Evolutionary conservation across 768 basidiomycete species (phyloP), one percentile per base, ranked within the genome.

Genomic region (Lactifluus echinatus): DNA sequence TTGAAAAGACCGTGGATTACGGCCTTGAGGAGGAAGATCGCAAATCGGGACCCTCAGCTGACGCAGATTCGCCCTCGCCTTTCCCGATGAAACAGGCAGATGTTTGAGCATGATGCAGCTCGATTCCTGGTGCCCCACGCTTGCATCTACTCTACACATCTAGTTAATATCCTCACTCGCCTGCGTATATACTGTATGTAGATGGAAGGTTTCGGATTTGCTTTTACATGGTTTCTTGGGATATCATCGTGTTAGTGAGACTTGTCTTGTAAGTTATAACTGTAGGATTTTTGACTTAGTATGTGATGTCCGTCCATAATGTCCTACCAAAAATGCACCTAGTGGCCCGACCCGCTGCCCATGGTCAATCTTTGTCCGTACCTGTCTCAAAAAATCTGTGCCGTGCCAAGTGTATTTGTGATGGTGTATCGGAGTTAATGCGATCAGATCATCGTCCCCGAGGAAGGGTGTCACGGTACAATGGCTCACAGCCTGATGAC

Each of bases 1-100:
- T 63, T 40, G 55, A 63, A 31, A 54, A 63, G 53, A 63, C 62
- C 6, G 53, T 63, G 19, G 43, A 61, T 33, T 63, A 50, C 33
- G 60, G 53, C 19, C 7, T 39, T 24, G 57, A 55, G 0, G 31
- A 5, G n/a, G 37, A 55, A 19, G 52, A 53, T n/a, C 19, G 1
- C 37, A 34, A 14, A 4, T 59, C 58, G 44, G 58, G 53, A 6
- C 58, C 53, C 3, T 55, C 53, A 31, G 43, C 57, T 7, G 15
- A 31, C 0, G 31, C 29, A 19, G 23, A 48, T 24, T 37, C 28
- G 10, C 21, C 26, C 2, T 7, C 36, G 11, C 19, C 29, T 8
- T 21, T 37, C 19, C 11, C 6, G 10, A 8, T 36, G 31, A 50
- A 26, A 14, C 17, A 29, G 17, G 11, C 2, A 2, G 40, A n/a